These are phyloP conservation scores for Viola odorata DNA, from an alignment of 345 rosid species.

Conservation along the genomic window DNA sequence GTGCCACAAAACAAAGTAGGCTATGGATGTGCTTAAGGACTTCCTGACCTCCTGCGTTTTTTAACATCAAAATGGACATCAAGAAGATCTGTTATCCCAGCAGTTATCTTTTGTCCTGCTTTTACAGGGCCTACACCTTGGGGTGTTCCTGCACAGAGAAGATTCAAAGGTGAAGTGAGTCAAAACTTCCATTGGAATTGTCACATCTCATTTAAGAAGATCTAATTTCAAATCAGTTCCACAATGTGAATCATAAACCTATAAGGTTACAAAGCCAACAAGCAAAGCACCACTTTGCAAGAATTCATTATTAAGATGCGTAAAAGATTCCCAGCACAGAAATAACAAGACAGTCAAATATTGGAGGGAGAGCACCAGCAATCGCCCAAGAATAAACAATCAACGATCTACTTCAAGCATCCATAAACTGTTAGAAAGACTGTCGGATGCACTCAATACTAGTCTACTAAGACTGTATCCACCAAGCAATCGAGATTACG, in stretches of 20 bases:
- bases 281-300: not conserved
- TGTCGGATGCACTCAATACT: no score
- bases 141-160: conserved; percentile 66
- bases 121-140: conserved; percentile 87
- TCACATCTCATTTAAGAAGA: no score
- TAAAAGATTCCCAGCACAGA: not conserved
- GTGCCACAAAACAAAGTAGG: not conserved
- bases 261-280: no score
- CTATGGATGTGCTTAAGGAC: conserved; percentile 3
- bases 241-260: no score
- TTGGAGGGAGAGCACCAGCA: no score
- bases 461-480: no score
- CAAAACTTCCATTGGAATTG: not conserved
- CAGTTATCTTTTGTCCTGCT: conserved; percentile 76
- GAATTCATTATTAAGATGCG: not conserved
- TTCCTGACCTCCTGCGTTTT: conserved; percentile 44
- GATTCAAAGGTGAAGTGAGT: conserved; percentile 1
- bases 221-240: no score
- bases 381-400: no score
- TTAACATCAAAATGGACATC: conserved; percentile 56
- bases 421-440: no score
- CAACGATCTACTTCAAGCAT: no score
- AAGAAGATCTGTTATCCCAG: conserved; percentile 70
- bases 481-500: no score
- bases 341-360: no score